These are phyloP conservation scores for Vanrija sp. DNA, from an alignment of 1,284 basidiomycete species.

Conservation along the genomic window DNA sequence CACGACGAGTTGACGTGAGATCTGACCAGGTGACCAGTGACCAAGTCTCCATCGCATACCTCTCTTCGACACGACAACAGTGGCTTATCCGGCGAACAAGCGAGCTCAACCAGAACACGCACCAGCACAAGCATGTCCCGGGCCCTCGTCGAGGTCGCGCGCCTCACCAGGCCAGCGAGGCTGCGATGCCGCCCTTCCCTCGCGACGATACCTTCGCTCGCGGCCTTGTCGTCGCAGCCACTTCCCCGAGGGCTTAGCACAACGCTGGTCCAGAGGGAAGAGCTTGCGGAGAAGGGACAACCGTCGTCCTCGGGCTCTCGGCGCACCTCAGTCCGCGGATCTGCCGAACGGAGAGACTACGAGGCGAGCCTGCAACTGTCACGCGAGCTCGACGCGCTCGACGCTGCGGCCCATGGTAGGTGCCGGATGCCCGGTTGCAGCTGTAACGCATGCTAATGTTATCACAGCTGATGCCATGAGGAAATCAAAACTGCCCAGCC, in stretches of 20 bases:
- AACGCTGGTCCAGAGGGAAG: too few relatives aligned
- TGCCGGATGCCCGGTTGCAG: rapidly evolving
- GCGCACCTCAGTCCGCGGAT: too few relatives aligned
- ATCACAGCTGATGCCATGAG: slow-evolving; percentile 3
- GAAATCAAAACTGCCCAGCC: slow-evolving; percentile 14
- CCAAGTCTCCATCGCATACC: too few relatives aligned
- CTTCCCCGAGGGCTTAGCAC: too few relatives aligned
- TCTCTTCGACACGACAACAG: too few relatives aligned
- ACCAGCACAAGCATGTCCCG: not conserved
- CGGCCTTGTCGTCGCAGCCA: too few relatives aligned
- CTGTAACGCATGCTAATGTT: not conserved
- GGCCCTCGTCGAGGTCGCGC: slow-evolving; percentile 7
- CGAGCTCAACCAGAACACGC: not conserved
- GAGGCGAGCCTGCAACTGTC: not conserved
- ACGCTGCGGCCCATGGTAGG: not conserved
- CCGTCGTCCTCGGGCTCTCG: too few relatives aligned
- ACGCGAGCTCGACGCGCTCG: not conserved
- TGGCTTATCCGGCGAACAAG: not conserved
- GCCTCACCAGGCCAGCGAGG: slow-evolving; percentile 7
- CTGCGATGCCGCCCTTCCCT: slow-evolving; percentile 1
- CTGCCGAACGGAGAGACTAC: not conserved
- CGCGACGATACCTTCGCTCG: too few relatives aligned
- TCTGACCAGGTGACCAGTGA: too few relatives aligned
- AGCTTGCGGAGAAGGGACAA: too few relatives aligned
- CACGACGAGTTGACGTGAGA: too few relatives aligned